Percentiles rank a stretch among this genome's conserved stretches.
Conservation (phyloP, 2,329 filamentous ascomycete genomes). For the Neonectria sp. region DNA sequence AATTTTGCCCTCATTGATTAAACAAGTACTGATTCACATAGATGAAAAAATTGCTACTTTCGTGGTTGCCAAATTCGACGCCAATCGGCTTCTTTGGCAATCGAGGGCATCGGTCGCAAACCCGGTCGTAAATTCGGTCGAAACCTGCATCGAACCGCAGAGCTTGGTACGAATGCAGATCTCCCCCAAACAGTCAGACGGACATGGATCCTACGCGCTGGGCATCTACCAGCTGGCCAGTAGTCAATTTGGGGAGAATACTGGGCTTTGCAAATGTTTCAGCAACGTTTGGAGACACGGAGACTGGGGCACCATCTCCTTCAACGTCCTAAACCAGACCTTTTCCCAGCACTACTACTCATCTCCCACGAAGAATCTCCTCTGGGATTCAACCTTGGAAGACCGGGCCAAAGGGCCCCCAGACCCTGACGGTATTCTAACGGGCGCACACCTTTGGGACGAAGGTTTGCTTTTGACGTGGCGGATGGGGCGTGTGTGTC, state of each 20-base stretch:
- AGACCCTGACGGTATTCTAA: not conserved
- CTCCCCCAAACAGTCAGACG: conserved; percentile 32
- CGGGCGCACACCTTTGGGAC: conserved; percentile 35
- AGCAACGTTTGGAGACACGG: conserved; percentile 20
- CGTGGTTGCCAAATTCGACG: conserved; percentile 34
- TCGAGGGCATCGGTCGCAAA: conserved; percentile 24
- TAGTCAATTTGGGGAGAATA: not conserved
- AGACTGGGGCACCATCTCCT: conserved; percentile 34
- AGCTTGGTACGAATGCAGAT: conserved; percentile 5
- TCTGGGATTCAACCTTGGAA: conserved; percentile 20
- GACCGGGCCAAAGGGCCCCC: not conserved
- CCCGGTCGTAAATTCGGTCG: conserved; percentile 17
- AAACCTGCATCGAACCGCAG: conserved; percentile 12
- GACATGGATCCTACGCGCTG: conserved; percentile 35
- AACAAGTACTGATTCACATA: conserved; percentile 12
- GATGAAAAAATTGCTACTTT: conserved; percentile 22
- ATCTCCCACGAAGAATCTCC: conserved; percentile 14
- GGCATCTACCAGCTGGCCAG: conserved; percentile 29
- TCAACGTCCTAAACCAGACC: conserved; percentile 37
- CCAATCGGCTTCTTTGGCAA: conserved; percentile 21
- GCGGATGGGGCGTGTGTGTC: not conserved
- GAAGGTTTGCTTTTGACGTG: conserved; percentile 25
- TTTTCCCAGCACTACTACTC: conserved; percentile 34
- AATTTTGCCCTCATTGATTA: not conserved
- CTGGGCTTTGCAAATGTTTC: conserved; percentile 21